These are phyloP conservation scores for Apiospora arundinis DNA, from an alignment of 2,329 filamentous ascomycete species.

Conservation along the genomic window DNA sequence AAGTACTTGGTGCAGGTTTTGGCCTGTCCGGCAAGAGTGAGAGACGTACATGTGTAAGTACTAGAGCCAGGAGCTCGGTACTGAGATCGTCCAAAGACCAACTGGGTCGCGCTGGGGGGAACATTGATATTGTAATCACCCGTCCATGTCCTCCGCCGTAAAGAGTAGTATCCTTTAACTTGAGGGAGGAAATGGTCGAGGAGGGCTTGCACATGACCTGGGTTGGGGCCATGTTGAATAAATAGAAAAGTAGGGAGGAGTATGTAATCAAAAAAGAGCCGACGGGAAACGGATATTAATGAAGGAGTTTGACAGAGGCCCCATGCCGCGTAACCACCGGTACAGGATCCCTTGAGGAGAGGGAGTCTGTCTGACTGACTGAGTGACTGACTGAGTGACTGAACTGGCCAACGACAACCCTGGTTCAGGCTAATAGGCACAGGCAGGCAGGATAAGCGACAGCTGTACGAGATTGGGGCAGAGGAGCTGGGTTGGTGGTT, in stretches of 20 bases:
- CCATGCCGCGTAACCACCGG: background rate
- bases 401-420: background rate
- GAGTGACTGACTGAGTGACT: too few relatives aligned
- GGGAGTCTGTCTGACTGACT: background rate
- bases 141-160: conserved; percentile 21
- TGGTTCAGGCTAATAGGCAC: background rate
- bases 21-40: background rate
- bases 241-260: conserved; percentile 2
- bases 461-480: conserved; percentile 7
- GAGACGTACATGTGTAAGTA: conserved; percentile 48
- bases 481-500: background rate
- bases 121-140: conserved; percentile 28
- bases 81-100: conserved; percentile 46
- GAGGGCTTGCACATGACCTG: conserved; percentile 24
- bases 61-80: conserved; percentile 50
- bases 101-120: conserved; percentile 23
- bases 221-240: conserved; percentile 21
- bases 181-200: conserved; percentile 27
- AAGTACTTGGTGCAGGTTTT: background rate
- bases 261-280: background rate
- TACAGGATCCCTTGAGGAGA: background rate
- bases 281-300: background rate
- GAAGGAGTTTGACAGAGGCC: background rate
- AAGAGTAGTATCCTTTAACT: conserved; percentile 13
- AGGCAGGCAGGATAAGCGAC: background rate